phyloP scores from a whole-genome alignment of 1,284 basidiomycete species.

The Ceratobasidium sp. region DNA sequence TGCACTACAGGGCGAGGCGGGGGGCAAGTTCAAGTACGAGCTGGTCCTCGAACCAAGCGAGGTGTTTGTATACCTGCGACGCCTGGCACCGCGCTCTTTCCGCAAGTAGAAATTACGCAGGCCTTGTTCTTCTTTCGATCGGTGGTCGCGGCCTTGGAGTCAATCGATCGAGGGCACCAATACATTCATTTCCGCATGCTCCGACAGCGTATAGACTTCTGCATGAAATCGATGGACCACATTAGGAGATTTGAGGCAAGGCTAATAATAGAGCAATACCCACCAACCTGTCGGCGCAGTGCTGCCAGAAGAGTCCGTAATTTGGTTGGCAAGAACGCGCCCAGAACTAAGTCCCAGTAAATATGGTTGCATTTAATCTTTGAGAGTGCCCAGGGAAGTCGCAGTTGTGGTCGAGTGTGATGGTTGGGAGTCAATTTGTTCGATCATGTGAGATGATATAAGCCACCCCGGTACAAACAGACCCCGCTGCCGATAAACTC shows the following conservation, averaged over 20 bases:
- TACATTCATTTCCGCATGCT: background rate
- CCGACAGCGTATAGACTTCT: background rate
- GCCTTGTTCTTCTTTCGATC: too few relatives aligned
- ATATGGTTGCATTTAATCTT: background rate
- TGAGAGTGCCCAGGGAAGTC: background rate
- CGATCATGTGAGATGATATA: background rate
- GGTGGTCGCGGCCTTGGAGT: background rate
- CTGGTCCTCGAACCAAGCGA: background rate
- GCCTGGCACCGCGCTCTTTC: background rate
- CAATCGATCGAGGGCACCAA: background rate
- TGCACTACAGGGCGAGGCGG: background rate
- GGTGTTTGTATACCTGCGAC: background rate
- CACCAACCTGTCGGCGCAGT: too few relatives aligned
- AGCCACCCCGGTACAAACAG: background rate
- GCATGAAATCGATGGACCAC: background rate
- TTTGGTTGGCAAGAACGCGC: too few relatives aligned
- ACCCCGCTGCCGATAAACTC: background rate
- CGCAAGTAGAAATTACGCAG: background rate
- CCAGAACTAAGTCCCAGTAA: too few relatives aligned
- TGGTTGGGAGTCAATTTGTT: background rate
- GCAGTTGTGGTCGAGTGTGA: background rate
- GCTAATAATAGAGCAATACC: background rate
- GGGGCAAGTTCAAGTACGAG: slow-evolving; percentile 10
- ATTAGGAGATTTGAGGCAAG: too few relatives aligned
- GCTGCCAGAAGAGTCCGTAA: too few relatives aligned